A percentile compares a stretch with the other conserved stretches of the same genome.
These are phyloP conservation scores for Xylariaceae sp. DNA, from an alignment of 2,329 filamentous ascomycete species.

Conservation along the genomic window DNA sequence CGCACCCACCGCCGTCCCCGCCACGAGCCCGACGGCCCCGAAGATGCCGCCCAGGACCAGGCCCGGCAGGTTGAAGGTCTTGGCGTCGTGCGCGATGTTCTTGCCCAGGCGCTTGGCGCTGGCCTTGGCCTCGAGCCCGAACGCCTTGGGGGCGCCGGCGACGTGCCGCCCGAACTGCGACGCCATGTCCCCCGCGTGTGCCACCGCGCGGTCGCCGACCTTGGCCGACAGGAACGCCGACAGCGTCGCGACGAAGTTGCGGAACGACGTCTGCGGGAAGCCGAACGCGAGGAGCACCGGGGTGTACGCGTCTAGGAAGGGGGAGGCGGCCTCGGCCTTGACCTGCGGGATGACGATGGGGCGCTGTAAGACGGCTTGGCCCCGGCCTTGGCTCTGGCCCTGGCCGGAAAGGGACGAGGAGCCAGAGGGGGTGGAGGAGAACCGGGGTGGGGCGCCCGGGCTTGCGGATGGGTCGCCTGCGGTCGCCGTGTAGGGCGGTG, in stretches of 20 bases:
- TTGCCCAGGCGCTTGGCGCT: constrained; percentile 35
- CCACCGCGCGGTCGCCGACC: constrained; percentile 38
- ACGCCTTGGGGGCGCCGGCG: constrained; percentile 27
- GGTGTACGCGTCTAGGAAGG: constrained; percentile 36
- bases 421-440: constrained; percentile 19
- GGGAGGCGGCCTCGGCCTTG: constrained; percentile 28
- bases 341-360: constrained; percentile 39
- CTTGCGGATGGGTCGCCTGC: background rate
- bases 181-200: constrained; percentile 19
- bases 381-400: background rate
- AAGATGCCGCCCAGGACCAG: constrained; percentile 30
- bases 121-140: constrained; percentile 31
- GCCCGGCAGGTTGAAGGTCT: constrained; percentile 36
- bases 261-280: constrained; percentile 20
- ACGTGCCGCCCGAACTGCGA: constrained; percentile 19
- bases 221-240: constrained; percentile 43
- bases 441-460: constrained; percentile 22
- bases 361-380: constrained; percentile 6
- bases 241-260: constrained; percentile 30
- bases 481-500: constrained; percentile 13
- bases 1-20: constrained; percentile 32
- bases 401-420: background rate
- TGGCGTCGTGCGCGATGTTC: constrained; percentile 31
- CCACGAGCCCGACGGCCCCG: constrained; percentile 34
- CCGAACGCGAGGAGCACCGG: constrained; percentile 33